A percentile compares a stretch with the other conserved stretches of the same genome.
Conservation (phyloP, 208 protist species). For the Crithidia acanthocephali region DNA sequence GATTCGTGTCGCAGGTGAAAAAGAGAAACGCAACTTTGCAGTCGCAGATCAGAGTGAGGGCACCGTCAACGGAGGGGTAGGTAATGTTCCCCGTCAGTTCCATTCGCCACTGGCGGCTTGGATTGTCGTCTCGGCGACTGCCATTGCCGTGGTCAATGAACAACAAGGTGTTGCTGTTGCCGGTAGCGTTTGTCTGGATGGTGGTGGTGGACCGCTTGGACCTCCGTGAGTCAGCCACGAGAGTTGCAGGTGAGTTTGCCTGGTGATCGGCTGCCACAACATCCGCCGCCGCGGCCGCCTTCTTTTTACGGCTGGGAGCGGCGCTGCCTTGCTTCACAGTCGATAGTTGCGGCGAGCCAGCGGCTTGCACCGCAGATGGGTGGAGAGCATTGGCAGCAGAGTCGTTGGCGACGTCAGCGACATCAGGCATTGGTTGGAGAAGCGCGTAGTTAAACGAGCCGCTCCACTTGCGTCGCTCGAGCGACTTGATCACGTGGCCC, state of each 20-base stretch:
- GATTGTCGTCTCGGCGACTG: neutral
- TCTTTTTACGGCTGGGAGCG: neutral
- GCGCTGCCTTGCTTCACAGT: neutral
- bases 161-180: neutral
- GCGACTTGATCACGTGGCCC: conserved; percentile 23
- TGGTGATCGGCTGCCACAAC: neutral
- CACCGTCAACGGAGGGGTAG: conserved; percentile 21
- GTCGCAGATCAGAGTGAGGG: conserved; percentile 24
- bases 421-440: neutral
- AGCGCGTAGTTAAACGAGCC: conserved; percentile 26
- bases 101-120: conserved; percentile 9
- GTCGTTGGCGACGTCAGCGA: neutral
- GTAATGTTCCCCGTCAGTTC: conserved; percentile 17
- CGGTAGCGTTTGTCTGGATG: neutral
- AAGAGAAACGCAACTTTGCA: conserved; percentile 13
- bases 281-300: neutral
- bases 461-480: conserved; percentile 33
- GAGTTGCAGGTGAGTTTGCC: neutral
- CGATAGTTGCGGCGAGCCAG: neutral
- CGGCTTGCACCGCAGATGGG: neutral
- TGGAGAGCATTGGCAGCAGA: neutral
- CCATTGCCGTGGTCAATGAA: conserved; percentile 6
- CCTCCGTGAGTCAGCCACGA: neutral
- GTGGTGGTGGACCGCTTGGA: neutral
- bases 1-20: conserved; percentile 12